Evolutionary conservation across 768 basidiomycete genomes (phyloP).

Genomic region (Russula earlei): DNA sequence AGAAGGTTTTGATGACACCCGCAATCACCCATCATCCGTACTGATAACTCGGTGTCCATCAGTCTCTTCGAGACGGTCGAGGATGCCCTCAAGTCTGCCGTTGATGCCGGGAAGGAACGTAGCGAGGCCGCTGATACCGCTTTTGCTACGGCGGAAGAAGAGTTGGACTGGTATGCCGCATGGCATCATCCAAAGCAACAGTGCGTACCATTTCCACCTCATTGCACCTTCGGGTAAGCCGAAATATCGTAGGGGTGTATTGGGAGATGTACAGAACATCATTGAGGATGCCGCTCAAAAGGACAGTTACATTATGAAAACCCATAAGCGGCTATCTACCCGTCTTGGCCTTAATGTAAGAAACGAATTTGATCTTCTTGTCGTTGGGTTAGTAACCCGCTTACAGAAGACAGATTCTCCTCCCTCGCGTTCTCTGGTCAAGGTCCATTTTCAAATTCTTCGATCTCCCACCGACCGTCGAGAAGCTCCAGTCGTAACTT

Average conservation of each 20-base stretch:
- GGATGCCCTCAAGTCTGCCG: conserved; percentile 10
- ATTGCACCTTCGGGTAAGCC: neutral
- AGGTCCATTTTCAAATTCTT: conserved; percentile 15
- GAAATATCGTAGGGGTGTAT: conserved; percentile 2
- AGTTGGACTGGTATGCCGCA: conserved; percentile 8
- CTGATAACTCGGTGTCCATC: neutral
- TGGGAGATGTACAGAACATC: conserved; percentile 13
- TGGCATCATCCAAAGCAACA: conserved; percentile 8
- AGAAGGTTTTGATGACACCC: neutral
- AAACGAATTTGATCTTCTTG: neutral
- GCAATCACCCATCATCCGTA: neutral
- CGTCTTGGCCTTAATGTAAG: conserved; percentile 12
- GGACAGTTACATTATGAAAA: conserved; percentile 12
- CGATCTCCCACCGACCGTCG: conserved; percentile 8
- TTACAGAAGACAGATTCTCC: neutral
- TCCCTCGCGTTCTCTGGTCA: conserved; percentile 3
- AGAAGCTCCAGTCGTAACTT: conserved; percentile 10
- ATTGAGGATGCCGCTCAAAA: conserved; percentile 18
- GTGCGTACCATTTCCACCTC: conserved; percentile 1
- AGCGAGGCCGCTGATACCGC: conserved; percentile 8
- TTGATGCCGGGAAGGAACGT: conserved; percentile 9
- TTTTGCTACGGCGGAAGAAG: conserved; percentile 12
- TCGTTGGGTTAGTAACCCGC: neutral
- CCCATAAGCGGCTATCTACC: conserved; percentile 8
- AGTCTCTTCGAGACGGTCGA: conserved; percentile 15